Evolutionary conservation across 2,329 filamentous ascomycete species (phyloP), one percentile per base, ranked within the genome.

Genomic region (Stachybotrys chartarum): DNA sequence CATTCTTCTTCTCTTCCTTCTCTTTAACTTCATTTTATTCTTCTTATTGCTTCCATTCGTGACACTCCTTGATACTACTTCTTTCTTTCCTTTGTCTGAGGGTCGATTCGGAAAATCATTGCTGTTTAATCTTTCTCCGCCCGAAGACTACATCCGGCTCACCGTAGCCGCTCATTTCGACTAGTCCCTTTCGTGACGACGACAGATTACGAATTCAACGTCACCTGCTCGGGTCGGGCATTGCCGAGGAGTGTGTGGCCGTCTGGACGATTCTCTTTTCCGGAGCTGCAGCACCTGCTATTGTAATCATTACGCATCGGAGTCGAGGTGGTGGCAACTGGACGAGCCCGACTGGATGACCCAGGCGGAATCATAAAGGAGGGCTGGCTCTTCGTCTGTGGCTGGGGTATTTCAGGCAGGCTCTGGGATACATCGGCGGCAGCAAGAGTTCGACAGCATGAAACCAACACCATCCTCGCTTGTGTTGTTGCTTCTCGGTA

Each of bases 401-500:
- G 14, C 35, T 42, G 35, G 35, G 35, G 35, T 14, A 10, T 10
- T 14, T 14, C 35, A 14, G 35, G 35, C 35, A 42, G 35, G 35
- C 35, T 42, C 14, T 42, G 35, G 14, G 35, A 5, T 42, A 14
- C 35, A 14, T 42, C 35, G 14, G 10, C 10, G 14, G 35, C 35
- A 42, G 45, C n/a, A 17, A n/a, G 16, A 47, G 16, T 14, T 17
- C 53, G 35, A 48, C 58, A 68, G 17, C 32, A 78, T 78, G 76
- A 77, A 66, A 61, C 59, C 64, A 5, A 58, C 61, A 61, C 55
- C 48, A 69, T 50, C 54, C 71, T 35, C 44, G 31, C 56, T n/a
- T 39, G 59, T 32, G 14, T 57, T 6, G 49, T 50, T 31, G 30
- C 52, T 62, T 62, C 35, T 68, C 7, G 60, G 61, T 62, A 67